phyloP scores from a whole-genome alignment of 2,329 filamentous ascomycete genomes.

The Clarireedia hainanense region DNA sequence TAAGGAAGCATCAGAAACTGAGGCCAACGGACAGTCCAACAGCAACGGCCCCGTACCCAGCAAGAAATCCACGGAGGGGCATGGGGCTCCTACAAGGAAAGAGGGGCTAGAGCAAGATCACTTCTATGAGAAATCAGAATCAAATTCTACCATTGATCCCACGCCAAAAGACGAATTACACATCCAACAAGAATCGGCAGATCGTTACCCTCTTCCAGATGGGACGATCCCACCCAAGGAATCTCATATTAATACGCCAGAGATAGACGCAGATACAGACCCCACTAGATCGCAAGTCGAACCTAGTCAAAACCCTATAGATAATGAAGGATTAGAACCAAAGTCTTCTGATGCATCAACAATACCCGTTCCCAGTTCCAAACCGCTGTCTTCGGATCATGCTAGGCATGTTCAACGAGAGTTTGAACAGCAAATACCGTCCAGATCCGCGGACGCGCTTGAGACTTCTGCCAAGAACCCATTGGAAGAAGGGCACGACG shows the following conservation, averaged over 20 bases:
- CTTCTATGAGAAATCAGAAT: constrained; percentile 37
- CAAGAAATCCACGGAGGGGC: constrained; percentile 26
- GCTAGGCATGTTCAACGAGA: constrained; percentile 39
- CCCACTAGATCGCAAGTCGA: constrained; percentile 28
- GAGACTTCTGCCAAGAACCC: constrained; percentile 12
- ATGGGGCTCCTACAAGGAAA: constrained; percentile 15
- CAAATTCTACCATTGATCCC: constrained; percentile 33
- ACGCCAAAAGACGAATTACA: constrained; percentile 33
- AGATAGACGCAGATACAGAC: constrained; percentile 30
- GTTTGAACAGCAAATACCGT: constrained; percentile 45
- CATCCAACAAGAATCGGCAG: constrained; percentile 39
- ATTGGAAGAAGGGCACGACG: constrained; percentile 30
- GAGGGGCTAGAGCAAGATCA: constrained; percentile 42
- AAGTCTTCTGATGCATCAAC: constrained; percentile 33
- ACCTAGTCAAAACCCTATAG: constrained; percentile 30
- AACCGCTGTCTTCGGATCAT: constrained; percentile 31
- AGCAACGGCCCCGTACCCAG: constrained; percentile 17
- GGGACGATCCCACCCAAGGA: constrained; percentile 39
- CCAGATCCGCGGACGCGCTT: constrained; percentile 38
- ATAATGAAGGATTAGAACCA: constrained; percentile 27
- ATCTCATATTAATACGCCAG: constrained; percentile 13
- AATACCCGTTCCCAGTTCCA: constrained; percentile 31
- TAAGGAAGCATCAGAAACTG: constrained; percentile 14
- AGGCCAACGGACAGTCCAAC: constrained; percentile 14
- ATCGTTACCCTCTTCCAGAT: constrained; percentile 38